phyloP scores from a whole-genome alignment of 768 basidiomycete genomes.

The Leucogyrophana mollusca region DNA sequence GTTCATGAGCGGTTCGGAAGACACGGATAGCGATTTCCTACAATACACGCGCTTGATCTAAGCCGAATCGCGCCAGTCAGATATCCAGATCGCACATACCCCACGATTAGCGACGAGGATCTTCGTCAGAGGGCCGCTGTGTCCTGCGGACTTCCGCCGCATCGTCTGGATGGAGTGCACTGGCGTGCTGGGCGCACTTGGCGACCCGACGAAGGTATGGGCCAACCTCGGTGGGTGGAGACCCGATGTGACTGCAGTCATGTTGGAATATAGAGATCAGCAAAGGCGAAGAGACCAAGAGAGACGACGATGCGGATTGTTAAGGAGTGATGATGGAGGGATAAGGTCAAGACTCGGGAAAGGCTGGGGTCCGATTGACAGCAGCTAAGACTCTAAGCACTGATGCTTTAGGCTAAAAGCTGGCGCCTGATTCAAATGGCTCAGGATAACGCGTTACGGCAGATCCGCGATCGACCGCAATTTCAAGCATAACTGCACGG shows the following conservation, averaged over 20 bases:
- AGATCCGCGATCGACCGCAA: constrained; percentile 5
- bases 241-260: constrained; percentile 28
- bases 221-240: constrained; percentile 76
- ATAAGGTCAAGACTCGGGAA: neutral
- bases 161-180: constrained; percentile 90
- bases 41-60: constrained; percentile 8
- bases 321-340: neutral
- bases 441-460: neutral
- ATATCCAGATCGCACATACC: constrained; percentile 45
- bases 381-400: neutral
- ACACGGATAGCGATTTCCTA: constrained; percentile 99
- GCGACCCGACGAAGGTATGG: constrained; percentile 68
- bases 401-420: neutral
- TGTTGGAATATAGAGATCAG: constrained; percentile 20
- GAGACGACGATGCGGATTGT: neutral
- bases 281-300: neutral
- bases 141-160: constrained; percentile 89
- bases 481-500: neutral
- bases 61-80: constrained; percentile 5
- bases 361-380: constrained; percentile 6
- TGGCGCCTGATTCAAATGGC: constrained; percentile 1
- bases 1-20: constrained; percentile 96
- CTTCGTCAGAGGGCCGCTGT: constrained; percentile 86
- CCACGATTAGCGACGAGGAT: constrained; percentile 91
- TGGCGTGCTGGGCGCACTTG: constrained; percentile 79